A percentile compares a stretch with the other conserved stretches of the same genome.
Conservation (phyloP, 805 yeast genomes). For the Yamadazyma nakazawae region DNA sequence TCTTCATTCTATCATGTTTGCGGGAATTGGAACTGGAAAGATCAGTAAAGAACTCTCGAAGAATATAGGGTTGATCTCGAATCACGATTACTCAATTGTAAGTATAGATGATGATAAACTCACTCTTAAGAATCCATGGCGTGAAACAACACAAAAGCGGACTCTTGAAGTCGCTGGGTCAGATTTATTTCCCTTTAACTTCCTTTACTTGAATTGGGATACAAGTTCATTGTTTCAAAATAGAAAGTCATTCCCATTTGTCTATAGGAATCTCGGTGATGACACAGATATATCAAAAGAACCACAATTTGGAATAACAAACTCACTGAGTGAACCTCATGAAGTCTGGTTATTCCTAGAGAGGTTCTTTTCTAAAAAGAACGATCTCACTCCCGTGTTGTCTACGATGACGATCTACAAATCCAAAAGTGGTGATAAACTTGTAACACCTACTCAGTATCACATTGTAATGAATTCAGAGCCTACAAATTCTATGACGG, state of each 20-base stretch:
- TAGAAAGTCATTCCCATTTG: constrained; percentile 23
- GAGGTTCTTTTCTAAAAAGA: constrained; percentile 25
- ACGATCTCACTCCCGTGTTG: constrained; percentile 5
- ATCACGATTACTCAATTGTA: constrained; percentile 69
- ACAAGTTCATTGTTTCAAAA: constrained; percentile 25
- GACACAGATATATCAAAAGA: constrained; percentile 19
- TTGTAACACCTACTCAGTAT: constrained; percentile 25
- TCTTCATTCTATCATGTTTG: constrained; percentile 26
- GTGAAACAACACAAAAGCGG: constrained; percentile 17
- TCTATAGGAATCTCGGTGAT: constrained; percentile 9
- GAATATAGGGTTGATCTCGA: constrained; percentile 41
- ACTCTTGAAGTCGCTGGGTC: constrained; percentile 14
- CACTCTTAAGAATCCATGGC: constrained; percentile 38
- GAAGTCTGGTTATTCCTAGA: constrained; percentile 51
- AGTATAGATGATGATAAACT: constrained; percentile 19
- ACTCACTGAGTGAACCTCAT: constrained; percentile 21
- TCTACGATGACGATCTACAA: constrained; percentile 18
- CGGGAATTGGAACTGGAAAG: constrained; percentile 70
- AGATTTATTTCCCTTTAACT: constrained; percentile 34
- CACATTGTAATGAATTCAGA: constrained; percentile 15
- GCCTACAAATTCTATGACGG: constrained; percentile 38
- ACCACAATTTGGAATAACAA: constrained; percentile 46
- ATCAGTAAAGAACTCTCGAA: constrained; percentile 31
- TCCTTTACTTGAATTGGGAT: constrained; percentile 70
- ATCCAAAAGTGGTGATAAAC: constrained; percentile 28